phyloP scores from a whole-genome alignment of 2,329 filamentous ascomycete species.

The Colletotrichum salicis region DNA sequence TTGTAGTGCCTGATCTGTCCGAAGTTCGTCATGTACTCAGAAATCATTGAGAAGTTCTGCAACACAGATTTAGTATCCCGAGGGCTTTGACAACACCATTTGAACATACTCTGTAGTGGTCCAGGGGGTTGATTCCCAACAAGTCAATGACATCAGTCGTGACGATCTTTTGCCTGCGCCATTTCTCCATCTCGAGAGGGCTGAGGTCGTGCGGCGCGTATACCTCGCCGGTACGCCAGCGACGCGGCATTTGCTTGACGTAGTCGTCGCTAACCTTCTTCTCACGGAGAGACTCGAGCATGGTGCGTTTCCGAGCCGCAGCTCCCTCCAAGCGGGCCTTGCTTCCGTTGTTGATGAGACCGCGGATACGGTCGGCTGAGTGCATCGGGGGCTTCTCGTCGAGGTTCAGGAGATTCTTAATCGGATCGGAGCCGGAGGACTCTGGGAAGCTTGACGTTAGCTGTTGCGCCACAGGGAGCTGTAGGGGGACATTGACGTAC shows the following conservation, averaged over 20 bases:
- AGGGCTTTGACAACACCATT: neutral
- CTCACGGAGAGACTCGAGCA: constrained; percentile 52
- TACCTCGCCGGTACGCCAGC: constrained; percentile 82
- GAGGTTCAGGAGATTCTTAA: constrained; percentile 32
- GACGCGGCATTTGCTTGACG: constrained; percentile 72
- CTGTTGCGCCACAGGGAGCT: neutral
- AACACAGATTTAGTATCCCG: constrained; percentile 1
- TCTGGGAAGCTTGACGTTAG: constrained; percentile 14
- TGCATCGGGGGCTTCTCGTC: constrained; percentile 21
- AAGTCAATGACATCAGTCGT: constrained; percentile 80
- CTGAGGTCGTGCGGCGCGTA: constrained; percentile 92
- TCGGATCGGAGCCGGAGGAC: constrained; percentile 8
- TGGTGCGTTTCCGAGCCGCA: constrained; percentile 43
- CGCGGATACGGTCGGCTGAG: constrained; percentile 27
- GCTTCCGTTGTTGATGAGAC: constrained; percentile 38
- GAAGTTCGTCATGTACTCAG: constrained; percentile 85
- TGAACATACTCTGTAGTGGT: constrained; percentile 84
- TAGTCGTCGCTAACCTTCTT: constrained; percentile 61
- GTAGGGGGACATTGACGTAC: constrained; percentile 22
- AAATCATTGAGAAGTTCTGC: constrained; percentile 92
- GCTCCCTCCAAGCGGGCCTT: constrained; percentile 37
- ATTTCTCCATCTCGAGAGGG: constrained; percentile 82
- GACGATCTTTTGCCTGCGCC: constrained; percentile 67
- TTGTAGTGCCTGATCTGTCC: constrained; percentile 84
- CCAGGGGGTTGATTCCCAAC: constrained; percentile 80